Evolutionary conservation across 2,329 filamentous ascomycete genomes (phyloP), one percentile per base, ranked within the genome.

Genomic region (Rugonectria rugulosa): DNA sequence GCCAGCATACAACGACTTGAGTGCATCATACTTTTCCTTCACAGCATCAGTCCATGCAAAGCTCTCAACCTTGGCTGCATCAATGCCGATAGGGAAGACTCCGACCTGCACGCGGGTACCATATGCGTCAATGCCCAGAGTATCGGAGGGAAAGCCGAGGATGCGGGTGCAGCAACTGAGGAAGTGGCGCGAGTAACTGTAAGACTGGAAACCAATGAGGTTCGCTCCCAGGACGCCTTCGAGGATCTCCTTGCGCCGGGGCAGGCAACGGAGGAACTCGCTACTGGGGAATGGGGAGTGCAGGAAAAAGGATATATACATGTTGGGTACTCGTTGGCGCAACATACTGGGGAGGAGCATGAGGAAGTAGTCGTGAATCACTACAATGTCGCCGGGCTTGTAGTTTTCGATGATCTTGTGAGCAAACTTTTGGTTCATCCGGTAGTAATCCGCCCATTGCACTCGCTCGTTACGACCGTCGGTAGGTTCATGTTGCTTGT

Each of bases 231-330:
- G 81, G 41, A 97, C 87, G 43, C 95, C 95, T 65, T 95, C 92
- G 12, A 98, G 80, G 10, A 98, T 83, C 72, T 97, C 92, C 74
- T 96, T 97, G 64, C 94, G 86, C 61, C 91, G 87, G 31, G 91
- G 90, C 52, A 97, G 80, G 72, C 93, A 97, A 42, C 93, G 87
- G 72, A 97, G 86, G 71, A 96, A 97, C 75, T 98, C 95, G 80
- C 91, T 96, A 75, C 92, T 97, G 27, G 94, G 94, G 75, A 98
- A 98, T 0, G 94, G 94, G 40, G 92, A 89, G 74, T 98, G 94
- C 41, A 98, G 81, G 79, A 92, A 98, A 79, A 97, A 97, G 49
- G 92, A 89, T 70, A 97, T 93, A 77, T 96, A 96, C 75, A 96
- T 91, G 72, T 92, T 91, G 4, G 92, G 91, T 15, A 93, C 81